Percentiles rank a stretch among this genome's conserved stretches.
Conservation (phyloP, 2,329 filamentous ascomycete genomes). For the Xylariaceae sp. region DNA sequence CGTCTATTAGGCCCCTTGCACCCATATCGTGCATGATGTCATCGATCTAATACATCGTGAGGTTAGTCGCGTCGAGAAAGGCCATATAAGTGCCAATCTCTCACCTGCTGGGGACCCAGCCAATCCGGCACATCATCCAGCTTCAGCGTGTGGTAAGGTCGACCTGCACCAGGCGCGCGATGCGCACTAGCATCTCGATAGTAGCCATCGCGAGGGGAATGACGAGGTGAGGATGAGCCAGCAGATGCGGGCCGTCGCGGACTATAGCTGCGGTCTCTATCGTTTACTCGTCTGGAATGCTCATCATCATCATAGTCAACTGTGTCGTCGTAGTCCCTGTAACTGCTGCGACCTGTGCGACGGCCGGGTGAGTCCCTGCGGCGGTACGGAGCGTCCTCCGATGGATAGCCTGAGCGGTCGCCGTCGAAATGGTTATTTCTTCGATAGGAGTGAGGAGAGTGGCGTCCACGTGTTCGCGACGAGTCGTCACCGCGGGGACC, state of each 20-base stretch:
- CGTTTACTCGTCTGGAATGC: slow-evolving; percentile 18
- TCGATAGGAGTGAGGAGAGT: slow-evolving; percentile 23
- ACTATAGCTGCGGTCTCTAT: slow-evolving; percentile 23
- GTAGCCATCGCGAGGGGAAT: slow-evolving; percentile 27
- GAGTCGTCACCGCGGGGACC: slow-evolving; percentile 29
- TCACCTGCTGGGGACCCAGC: slow-evolving; percentile 29
- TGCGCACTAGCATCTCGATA: slow-evolving; percentile 26
- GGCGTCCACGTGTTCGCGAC: slow-evolving; percentile 22
- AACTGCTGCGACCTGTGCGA: slow-evolving; percentile 16
- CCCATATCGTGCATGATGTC: slow-evolving; percentile 29
- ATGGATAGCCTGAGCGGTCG: slow-evolving; percentile 18
- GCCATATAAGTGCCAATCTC: background rate
- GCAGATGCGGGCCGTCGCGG: slow-evolving; percentile 24
- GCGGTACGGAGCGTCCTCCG: slow-evolving; percentile 19
- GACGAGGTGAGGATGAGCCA: slow-evolving; percentile 27
- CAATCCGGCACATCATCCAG: slow-evolving; percentile 32
- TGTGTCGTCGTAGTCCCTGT: slow-evolving; percentile 19
- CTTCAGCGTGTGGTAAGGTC: slow-evolving; percentile 33
- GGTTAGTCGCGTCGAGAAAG: background rate
- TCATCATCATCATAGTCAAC: slow-evolving; percentile 20
- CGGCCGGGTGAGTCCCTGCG: slow-evolving; percentile 20
- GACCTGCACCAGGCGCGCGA: slow-evolving; percentile 23
- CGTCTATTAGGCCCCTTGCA: slow-evolving; percentile 29
- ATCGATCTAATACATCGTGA: slow-evolving; percentile 26
- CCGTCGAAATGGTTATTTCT: slow-evolving; percentile 19